Evolutionary conservation across 2,329 filamentous ascomycete species (phyloP).

Genomic region (Pezicula carpinea): DNA sequence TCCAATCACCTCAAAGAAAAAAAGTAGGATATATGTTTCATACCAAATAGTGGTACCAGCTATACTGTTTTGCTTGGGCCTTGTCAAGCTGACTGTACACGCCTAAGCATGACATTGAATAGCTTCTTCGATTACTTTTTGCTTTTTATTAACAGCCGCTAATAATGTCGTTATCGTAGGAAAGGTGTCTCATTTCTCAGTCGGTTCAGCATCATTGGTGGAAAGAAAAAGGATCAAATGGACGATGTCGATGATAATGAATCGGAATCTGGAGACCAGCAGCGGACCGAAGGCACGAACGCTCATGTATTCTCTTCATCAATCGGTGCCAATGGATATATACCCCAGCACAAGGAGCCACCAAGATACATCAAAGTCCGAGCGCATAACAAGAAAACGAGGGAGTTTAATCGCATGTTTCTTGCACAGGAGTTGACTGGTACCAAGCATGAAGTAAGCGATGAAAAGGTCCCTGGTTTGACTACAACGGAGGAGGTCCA

Average conservation of each 20-base stretch:
- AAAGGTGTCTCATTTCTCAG: conserved; percentile 90
- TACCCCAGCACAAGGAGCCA: conserved; percentile 82
- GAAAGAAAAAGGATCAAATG: conserved; percentile 63
- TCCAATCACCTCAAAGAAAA: conserved; percentile 49
- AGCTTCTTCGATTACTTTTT: too few species aligned
- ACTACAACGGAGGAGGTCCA: conserved; percentile 24
- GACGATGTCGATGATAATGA: conserved; percentile 54
- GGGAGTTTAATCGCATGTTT: conserved; percentile 83
- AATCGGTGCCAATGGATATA: conserved; percentile 66
- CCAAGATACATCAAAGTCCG: conserved; percentile 87
- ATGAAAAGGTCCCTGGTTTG: conserved; percentile 23
- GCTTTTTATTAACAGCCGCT: conserved; percentile 1
- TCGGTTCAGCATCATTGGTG: conserved; percentile 67
- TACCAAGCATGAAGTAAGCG: conserved; percentile 35
- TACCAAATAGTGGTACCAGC: conserved; percentile 1
- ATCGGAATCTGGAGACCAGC: conserved; percentile 61
- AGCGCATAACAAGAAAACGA: conserved; percentile 72
- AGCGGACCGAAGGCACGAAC: conserved; percentile 73
- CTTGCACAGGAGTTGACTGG: conserved; percentile 83
- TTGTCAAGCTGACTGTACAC: conserved; percentile 13
- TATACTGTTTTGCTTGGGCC: not conserved
- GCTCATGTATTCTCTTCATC: conserved; percentile 77
- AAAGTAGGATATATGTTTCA: conserved; percentile 46
- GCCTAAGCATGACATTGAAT: conserved; percentile 2
- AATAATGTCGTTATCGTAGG: conserved; percentile 38